Evolutionary conservation across 208 protist species (phyloP).

Genomic region (Kentomonas sorsogonicus): DNA sequence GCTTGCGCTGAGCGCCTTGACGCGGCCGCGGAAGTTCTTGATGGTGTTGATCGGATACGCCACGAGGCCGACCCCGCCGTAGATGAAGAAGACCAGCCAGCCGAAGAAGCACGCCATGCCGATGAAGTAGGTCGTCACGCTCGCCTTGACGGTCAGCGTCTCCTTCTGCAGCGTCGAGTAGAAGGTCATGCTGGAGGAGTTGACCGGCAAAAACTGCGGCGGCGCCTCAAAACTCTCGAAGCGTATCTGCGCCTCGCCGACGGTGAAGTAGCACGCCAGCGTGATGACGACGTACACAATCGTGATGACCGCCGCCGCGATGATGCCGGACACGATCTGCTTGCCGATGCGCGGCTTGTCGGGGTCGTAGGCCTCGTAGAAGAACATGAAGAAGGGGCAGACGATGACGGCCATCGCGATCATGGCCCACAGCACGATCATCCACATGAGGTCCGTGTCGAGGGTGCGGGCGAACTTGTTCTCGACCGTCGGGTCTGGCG

Average conservation of each 20-base stretch:
- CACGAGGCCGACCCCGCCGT: conserved; percentile 89
- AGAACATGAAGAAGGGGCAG: conserved; percentile 90
- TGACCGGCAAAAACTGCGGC: conserved; percentile 24
- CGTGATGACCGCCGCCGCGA: conserved; percentile 65
- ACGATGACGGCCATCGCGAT: conserved; percentile 66
- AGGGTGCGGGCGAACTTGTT: conserved; percentile 61
- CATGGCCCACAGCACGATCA: conserved; percentile 81
- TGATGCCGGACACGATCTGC: conserved; percentile 58
- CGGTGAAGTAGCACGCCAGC: conserved; percentile 42
- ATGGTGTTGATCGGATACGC: conserved; percentile 78
- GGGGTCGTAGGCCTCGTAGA: conserved; percentile 91
- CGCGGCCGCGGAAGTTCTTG: conserved; percentile 37
- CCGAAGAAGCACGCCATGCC: conserved; percentile 77
- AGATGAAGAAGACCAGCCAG: conserved; percentile 90
- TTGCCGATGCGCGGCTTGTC: conserved; percentile 48
- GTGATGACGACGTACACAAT: conserved; percentile 50
- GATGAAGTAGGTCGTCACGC: conserved; percentile 75
- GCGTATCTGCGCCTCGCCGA: conserved; percentile 38
- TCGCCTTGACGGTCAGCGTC: conserved; percentile 36
- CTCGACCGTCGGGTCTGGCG: conserved; percentile 47
- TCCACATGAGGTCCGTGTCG: conserved; percentile 82
- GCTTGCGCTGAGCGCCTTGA: conserved; percentile 43
- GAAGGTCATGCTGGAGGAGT: conserved; percentile 3
- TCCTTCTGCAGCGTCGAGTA: conserved; percentile 15
- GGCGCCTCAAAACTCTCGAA: conserved; percentile 31